Evolutionary conservation across 2,329 filamentous ascomycete species (phyloP).

Genomic region (Raffaelea albimanens): DNA sequence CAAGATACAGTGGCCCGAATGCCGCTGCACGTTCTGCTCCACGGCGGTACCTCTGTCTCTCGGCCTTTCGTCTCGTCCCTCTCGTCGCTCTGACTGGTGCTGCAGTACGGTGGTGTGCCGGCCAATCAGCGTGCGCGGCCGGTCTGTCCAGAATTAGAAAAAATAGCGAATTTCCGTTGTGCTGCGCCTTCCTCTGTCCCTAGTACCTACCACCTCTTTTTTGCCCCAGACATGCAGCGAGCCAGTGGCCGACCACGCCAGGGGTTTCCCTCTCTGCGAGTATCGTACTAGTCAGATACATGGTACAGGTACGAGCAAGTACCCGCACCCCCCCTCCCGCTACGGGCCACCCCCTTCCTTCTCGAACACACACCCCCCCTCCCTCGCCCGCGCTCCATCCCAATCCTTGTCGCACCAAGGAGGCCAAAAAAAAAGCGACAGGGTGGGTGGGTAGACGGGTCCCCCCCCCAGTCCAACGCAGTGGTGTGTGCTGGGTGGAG

Average conservation of each 20-base stretch:
- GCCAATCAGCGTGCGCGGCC: slow-evolving; percentile 11
- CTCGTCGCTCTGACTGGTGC: not conserved
- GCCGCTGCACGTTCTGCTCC: too few species aligned
- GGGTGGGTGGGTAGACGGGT: slow-evolving; percentile 3
- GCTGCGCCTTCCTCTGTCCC: slow-evolving; percentile 25
- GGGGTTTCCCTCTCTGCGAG: not conserved
- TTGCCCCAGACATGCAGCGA: slow-evolving; percentile 13
- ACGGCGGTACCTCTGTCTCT: too few species aligned
- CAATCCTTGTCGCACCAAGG: not conserved
- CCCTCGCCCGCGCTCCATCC: slow-evolving; percentile 6
- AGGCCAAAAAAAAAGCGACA: not conserved
- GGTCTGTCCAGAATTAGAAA: slow-evolving; percentile 28
- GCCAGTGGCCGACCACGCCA: not conserved
- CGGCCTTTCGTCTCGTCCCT: too few species aligned
- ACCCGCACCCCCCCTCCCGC: too few species aligned
- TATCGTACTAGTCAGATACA: too few species aligned
- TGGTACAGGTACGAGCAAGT: too few species aligned
- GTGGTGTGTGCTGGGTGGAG: slow-evolving; percentile 8
- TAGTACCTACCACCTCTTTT: slow-evolving; percentile 20
- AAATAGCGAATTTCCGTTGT: slow-evolving; percentile 11
- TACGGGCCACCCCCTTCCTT: not conserved
- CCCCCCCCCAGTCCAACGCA: slow-evolving; percentile 10
- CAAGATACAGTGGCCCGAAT: too few species aligned
- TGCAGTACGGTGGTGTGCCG: not conserved
- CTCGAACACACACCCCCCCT: not conserved